Conservation (phyloP, 768 basidiomycete genomes). For the Leccinum truebloodii region DNA sequence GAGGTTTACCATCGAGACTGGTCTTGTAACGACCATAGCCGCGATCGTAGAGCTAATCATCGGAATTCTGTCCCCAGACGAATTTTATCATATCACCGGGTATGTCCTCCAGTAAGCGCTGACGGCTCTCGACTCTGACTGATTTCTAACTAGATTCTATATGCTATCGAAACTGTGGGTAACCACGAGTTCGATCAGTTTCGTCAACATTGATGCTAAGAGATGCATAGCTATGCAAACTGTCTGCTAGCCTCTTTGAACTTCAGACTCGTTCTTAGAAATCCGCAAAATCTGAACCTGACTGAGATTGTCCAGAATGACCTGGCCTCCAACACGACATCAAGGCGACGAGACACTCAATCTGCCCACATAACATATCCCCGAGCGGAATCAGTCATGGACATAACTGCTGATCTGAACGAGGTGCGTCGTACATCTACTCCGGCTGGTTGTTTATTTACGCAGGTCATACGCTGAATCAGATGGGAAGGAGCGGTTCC, state of each 20-base stretch:
- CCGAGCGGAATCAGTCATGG: too few relatives aligned
- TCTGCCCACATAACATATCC: not conserved
- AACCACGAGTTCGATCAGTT: too few relatives aligned
- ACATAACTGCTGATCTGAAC: not conserved
- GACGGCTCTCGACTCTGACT: not conserved
- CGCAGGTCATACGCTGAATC: not conserved
- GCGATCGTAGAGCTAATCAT: constrained; percentile 13
- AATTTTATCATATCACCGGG: constrained; percentile 12
- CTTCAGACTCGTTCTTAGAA: constrained; percentile 1
- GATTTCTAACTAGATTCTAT: constrained; percentile 1
- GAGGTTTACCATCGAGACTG: constrained; percentile 17
- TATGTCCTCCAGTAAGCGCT: not conserved
- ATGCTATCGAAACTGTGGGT: constrained; percentile 9
- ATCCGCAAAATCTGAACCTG: not conserved
- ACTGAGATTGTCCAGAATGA: not conserved
- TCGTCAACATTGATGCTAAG: not conserved
- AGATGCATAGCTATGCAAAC: constrained; percentile 14
- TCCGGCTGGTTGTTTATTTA: too few relatives aligned
- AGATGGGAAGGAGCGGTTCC: not conserved
- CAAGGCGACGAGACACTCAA: not conserved
- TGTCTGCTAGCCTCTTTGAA: constrained; percentile 15
- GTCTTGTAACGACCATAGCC: constrained; percentile 15
- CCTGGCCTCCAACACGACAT: not conserved
- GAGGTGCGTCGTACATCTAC: not conserved
- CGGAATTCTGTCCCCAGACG: not conserved